These are phyloP conservation scores for Citrus australasica DNA, from an alignment of 345 rosid genomes.

Conservation along the genomic window DNA sequence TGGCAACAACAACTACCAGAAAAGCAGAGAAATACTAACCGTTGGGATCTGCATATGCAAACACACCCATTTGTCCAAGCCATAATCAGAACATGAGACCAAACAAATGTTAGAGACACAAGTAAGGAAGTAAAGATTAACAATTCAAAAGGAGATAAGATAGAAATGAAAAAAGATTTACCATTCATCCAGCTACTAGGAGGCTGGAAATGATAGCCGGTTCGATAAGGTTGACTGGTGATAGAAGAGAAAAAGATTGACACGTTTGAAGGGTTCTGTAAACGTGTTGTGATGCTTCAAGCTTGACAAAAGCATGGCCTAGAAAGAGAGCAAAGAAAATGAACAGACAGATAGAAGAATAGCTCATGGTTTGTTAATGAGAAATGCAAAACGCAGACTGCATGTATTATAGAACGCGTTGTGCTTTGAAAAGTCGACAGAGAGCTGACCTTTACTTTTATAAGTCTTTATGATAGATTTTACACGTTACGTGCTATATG, in stretches of 20 bases:
- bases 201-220: constrained; percentile 67
- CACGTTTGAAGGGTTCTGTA: constrained; percentile 20
- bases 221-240: constrained; percentile 53
- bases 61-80: constrained; percentile 11
- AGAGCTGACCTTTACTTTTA: too few species aligned
- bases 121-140: not conserved
- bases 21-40: constrained; percentile 37
- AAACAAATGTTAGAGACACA: constrained; percentile 4
- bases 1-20: not conserved
- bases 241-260: not conserved
- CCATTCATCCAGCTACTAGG: constrained; percentile 80
- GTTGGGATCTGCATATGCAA: constrained; percentile 55
- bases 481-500: too few species aligned
- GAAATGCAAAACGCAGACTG: too few species aligned
- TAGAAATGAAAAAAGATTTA: not conserved
- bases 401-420: too few species aligned
- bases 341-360: constrained; percentile 16
- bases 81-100: constrained; percentile 3
- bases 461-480: too few species aligned
- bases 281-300: constrained; percentile 50
- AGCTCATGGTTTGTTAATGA: not conserved
- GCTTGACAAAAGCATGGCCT: constrained; percentile 29
- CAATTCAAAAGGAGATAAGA: not conserved
- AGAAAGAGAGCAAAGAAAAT: constrained; percentile 31
- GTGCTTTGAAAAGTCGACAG: too few species aligned